These are phyloP conservation scores for Fusarium incarnatum DNA, from an alignment of 2,329 filamentous ascomycete genomes.

Conservation along the genomic window DNA sequence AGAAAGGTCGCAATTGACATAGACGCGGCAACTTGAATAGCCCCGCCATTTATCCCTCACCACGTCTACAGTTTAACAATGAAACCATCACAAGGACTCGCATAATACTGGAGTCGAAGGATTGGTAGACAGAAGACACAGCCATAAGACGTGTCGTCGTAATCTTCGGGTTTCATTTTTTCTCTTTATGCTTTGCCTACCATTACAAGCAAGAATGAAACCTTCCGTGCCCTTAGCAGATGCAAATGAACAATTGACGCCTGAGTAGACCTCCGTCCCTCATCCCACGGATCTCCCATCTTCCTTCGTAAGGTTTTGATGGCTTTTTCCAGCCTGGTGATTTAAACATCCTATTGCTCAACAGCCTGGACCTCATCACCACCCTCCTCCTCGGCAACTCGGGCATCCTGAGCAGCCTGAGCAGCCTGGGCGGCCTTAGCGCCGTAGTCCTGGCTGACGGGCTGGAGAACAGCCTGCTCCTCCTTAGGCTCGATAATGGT, in stretches of 20 bases:
- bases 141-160: slow-evolving; percentile 43
- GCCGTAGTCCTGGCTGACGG: slow-evolving; percentile 98
- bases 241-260: slow-evolving; percentile 59
- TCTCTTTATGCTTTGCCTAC: slow-evolving; percentile 52
- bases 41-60: not conserved
- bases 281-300: slow-evolving; percentile 44
- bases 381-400: slow-evolving; percentile 68
- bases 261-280: slow-evolving; percentile 54
- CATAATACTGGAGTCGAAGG: not conserved
- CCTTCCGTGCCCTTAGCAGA: slow-evolving; percentile 55
- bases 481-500: slow-evolving; percentile 99
- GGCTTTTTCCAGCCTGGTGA: slow-evolving; percentile 40
- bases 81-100: not conserved
- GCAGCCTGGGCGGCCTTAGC: slow-evolving; percentile 79
- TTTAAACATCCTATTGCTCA: slow-evolving; percentile 54
- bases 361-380: slow-evolving; percentile 65
- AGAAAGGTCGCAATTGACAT: not conserved
- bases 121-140: slow-evolving; percentile 46
- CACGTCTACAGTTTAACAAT: not conserved
- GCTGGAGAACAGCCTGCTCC: slow-evolving; percentile 94
- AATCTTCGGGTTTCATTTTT: slow-evolving; percentile 53
- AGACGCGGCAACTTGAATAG: not conserved
- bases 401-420: slow-evolving; percentile 74
- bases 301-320: slow-evolving; percentile 41
- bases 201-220: slow-evolving; percentile 55